Base-by-base conservation (phyloP, 257 asterid species). In the Petrea volubilis region DNA sequence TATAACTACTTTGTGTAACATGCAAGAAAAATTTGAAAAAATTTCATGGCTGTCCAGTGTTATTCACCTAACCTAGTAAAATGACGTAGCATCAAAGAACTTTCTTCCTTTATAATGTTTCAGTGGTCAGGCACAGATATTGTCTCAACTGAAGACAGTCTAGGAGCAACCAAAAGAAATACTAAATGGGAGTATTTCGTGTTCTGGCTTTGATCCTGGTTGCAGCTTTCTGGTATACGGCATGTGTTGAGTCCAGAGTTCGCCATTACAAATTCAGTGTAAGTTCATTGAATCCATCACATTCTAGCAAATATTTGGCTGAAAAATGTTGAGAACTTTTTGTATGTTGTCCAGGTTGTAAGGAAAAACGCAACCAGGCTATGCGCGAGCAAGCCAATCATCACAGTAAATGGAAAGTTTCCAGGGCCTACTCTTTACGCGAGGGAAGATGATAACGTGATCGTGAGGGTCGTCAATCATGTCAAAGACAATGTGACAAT, bases 361-460 rank as follows among this genome's bases (percentile, higher is more conserved):
- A 74, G 15, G 80, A 86, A 70, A 75, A 88, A 84, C 57, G 31
- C 51, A 21, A 84, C 85, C 9, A 78, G 77, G 77, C 46, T 90
- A n/a, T 90, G 93, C 27, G 74, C 81, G 17, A 82, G 75, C 67
- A 90, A 90, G 85, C 73, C 91, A 9, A 84, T 75, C 10, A 74
- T 90, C 59, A 67, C 77, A 9, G 93, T 90, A 52, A 88, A 88
- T 23, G 95, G 91, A 38, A 90, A 74, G 72, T 90, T 84, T 41
- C 96, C 96, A 12, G 96, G 96, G 74, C 96, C 95, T 0, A 78
- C 91, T 18, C 87, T 88, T 27, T 84, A 83, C 2, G 90, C 96
- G 2, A 80, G 90, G 77, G 96, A 90, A 75, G 95, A 78, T 34
- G 96, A 90, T 40, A 90, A 65, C 0, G 88, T 90, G 63, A 41